Base-by-base conservation (phyloP, 176 grass and related monocot species). In the Aechmea fasciata region DNA sequence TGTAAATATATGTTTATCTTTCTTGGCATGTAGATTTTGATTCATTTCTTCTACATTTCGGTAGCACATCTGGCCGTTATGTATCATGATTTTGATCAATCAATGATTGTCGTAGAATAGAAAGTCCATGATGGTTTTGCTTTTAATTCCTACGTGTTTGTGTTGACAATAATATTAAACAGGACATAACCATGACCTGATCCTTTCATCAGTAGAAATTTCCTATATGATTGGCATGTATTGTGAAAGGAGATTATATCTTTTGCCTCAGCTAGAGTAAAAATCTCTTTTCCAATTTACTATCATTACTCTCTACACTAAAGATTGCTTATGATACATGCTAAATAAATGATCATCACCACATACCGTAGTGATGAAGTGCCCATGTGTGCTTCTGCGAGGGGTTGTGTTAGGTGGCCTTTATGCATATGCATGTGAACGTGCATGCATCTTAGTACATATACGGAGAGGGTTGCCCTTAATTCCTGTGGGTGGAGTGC, bases 51-150 rank as follows among this genome's bases (percentile, higher is more conserved):
- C 54, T n/a, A 15, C 20, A 9, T 20, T 61, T 10, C 7, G 55
- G 55, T 13, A 53, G 51, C 68, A 70, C 68, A 70, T 70, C 68
- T 70, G 20, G 10, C 55, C 55, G 20, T n/a, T 61, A n/a, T 15
- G 55, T n/a, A 22, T 19, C 20, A 19, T 61, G 15, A 18, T 61
- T 61, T 14, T 20, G n/a, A 10, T 15, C 15, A 61, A 18, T 61
- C n/a, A 1, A 61, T 18, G 55, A 19, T 61, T 61, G 22, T 61
- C 10, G 55, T 15, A 19, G 13, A 10, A 61, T 61, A 19, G 55
- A 10, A 10, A 61, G 20, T 2, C 20, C 20, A 61, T 15, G 55
- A 10, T 19, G 15, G 20, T 61, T 61, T 61, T 22, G 55, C 55
- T 61, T 9, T 15, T 61, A 61, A 22, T 5, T 61, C 9, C n/a